These are phyloP conservation scores for Arthroderma sp. DNA, from an alignment of 2,329 filamentous ascomycete species.

Conservation along the genomic window DNA sequence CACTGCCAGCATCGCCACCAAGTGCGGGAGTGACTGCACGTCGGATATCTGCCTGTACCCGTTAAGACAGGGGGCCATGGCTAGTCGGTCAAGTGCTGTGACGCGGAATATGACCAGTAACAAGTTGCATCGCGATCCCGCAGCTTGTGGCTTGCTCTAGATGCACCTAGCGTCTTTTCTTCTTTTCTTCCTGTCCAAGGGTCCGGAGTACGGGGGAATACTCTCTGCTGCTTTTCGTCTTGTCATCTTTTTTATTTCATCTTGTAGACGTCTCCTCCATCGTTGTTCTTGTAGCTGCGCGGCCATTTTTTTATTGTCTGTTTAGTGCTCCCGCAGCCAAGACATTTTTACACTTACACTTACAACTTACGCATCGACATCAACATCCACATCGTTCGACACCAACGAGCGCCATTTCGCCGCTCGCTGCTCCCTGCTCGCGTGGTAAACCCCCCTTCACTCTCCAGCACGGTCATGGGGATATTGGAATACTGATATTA, in stretches of 20 bases:
- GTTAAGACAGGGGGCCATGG: not conserved
- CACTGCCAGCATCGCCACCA: not conserved
- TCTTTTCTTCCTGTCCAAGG: not conserved
- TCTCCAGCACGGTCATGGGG: not conserved
- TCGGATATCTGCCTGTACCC: constrained; percentile 2
- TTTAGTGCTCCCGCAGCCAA: not conserved
- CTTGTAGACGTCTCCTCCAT: not conserved
- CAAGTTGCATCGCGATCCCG: constrained; percentile 1
- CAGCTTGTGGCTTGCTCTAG: constrained; percentile 4
- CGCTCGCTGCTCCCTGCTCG: not conserved
- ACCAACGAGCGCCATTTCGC: not conserved
- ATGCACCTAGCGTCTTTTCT: constrained; percentile 1
- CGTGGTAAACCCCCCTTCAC: not conserved
- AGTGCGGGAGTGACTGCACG: not conserved
- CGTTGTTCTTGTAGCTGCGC: not conserved
- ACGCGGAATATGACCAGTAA: constrained; percentile 5
- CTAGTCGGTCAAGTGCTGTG: not conserved
- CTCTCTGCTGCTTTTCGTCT: not conserved
- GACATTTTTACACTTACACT: not conserved
- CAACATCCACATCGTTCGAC: not conserved
- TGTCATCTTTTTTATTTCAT: not conserved
- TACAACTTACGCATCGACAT: not conserved
- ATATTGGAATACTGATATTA: not conserved
- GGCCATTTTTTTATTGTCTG: not conserved
- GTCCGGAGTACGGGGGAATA: not conserved